Evolutionary conservation across 768 basidiomycete species (phyloP).

Genomic region (Rhizopogon roseolus): DNA sequence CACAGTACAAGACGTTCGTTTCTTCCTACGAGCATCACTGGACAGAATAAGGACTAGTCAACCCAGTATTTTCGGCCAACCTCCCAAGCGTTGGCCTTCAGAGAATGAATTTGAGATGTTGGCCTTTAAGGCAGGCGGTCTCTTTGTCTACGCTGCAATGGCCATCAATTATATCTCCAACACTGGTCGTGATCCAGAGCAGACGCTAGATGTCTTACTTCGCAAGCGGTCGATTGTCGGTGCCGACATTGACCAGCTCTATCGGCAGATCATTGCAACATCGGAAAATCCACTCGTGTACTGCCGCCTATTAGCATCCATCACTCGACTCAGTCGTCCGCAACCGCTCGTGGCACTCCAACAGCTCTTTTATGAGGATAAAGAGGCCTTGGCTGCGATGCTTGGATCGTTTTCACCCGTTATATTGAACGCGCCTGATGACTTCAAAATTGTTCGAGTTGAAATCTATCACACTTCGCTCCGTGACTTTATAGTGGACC

Average conservation of each 20-base stretch:
- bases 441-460: no score
- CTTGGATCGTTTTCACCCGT: background rate
- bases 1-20: constrained; percentile 9
- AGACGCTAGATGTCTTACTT: background rate
- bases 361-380: background rate
- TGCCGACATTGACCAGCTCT: background rate
- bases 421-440: no score
- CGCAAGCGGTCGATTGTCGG: background rate
- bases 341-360: background rate
- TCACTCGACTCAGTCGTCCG: background rate
- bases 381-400: background rate
- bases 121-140: constrained; percentile 6
- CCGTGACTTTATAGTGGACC: background rate
- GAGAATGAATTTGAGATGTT: constrained; percentile 9
- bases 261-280: background rate
- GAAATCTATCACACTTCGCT: constrained; percentile 1
- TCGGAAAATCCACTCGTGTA: no score
- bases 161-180: constrained; percentile 10
- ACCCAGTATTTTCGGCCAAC: background rate
- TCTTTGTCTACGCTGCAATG: constrained; percentile 12
- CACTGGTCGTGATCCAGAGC: background rate
- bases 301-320: background rate
- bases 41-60: constrained; percentile 3
- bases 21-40: constrained; percentile 10
- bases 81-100: constrained; percentile 9